Base-by-base conservation (phyloP, 2,329 filamentous ascomycete species). In the Paramyrothecium sp. region DNA sequence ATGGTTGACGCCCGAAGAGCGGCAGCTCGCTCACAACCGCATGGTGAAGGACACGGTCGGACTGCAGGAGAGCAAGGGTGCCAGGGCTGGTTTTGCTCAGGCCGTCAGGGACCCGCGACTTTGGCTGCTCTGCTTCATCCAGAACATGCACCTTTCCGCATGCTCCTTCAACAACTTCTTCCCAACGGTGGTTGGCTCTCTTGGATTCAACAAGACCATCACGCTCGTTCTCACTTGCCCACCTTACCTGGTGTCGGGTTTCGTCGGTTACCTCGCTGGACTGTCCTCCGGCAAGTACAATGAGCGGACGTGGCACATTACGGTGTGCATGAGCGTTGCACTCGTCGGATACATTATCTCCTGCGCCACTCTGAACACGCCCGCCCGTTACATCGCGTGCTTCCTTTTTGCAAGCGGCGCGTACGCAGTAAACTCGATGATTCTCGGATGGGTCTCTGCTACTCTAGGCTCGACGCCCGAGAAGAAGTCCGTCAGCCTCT, bases 201-300 rank as follows among this genome's bases (percentile, higher is more conserved):
- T 53, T 12, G 51, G 51, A 19, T 53, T 53, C 51, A 53, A 53
- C 51, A 41, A 13, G 17, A 53, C 51, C 26, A 53, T 53, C 21
- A 53, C 51, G 3, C 51, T 53, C 3, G 51, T 53, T 34, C 19
- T 53, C 26, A 53, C 51, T 3, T 62, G 59, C 49, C 78, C 79
- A 0, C 78, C 78, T 0, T 81, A 77, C 59, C 64, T 77, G 2
- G 61, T 77, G 21, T 76, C 78, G 0, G 76, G 73, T 3, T 72
- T 72, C 22, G 72, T 74, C 13, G 76, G 76, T 5, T 75, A 79
- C 46, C 56, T 73, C 2, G 72, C 74, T 4, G 77, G 73, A 1
- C 73, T 74, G 62, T 78, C 71, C 2, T 79, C 77, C 0, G 78
- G 77, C 2, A 69, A 69, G 8, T 71, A 75, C 60, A 74, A 78